Conservation (phyloP, 352 stramenopile species). For the Pythium apleroticum region DNA sequence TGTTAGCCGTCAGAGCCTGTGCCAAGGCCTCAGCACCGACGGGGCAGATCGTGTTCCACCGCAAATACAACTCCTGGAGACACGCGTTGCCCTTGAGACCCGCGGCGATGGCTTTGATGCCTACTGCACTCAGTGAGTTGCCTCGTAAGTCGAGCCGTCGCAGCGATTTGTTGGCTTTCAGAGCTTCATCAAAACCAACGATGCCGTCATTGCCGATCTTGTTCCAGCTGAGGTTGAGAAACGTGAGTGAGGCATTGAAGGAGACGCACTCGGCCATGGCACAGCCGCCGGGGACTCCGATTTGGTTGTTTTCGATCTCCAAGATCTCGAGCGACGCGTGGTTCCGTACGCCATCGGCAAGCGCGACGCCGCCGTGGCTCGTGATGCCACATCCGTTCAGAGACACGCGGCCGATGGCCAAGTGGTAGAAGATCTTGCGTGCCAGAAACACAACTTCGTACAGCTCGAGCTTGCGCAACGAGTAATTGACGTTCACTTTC, state of each 20-base stretch:
- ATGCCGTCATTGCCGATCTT: slow-evolving; percentile 63
- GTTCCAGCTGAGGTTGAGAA: slow-evolving; percentile 81
- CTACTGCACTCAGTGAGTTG: slow-evolving; percentile 52
- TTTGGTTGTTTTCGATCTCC: slow-evolving; percentile 69
- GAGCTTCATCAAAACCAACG: slow-evolving; percentile 38
- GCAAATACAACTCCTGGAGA: slow-evolving; percentile 65
- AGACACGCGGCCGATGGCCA: slow-evolving; percentile 49
- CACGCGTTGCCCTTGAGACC: slow-evolving; percentile 55
- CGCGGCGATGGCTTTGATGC: slow-evolving; percentile 51
- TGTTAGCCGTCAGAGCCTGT: slow-evolving; percentile 49
- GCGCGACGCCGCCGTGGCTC: slow-evolving; percentile 42
- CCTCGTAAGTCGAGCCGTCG: slow-evolving; percentile 65
- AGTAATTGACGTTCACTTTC: slow-evolving; percentile 55
- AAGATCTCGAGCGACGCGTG: slow-evolving; percentile 59
- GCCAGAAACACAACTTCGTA: slow-evolving; percentile 67
- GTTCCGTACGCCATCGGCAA: slow-evolving; percentile 67
- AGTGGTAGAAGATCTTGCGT: slow-evolving; percentile 74
- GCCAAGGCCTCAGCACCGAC: slow-evolving; percentile 59
- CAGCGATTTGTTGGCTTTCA: slow-evolving; percentile 49
- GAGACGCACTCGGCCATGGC: slow-evolving; percentile 62
- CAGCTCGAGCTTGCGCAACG: slow-evolving; percentile 39
- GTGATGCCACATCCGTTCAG: slow-evolving; percentile 66
- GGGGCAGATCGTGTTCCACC: slow-evolving; percentile 67
- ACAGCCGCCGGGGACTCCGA: slow-evolving; percentile 45
- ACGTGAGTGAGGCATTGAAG: slow-evolving; percentile 56